Evolutionary conservation across 192 early-diverging fungal genomes (phyloP), one percentile per base, ranked within the genome.

Genomic region (Backusella westeae): DNA sequence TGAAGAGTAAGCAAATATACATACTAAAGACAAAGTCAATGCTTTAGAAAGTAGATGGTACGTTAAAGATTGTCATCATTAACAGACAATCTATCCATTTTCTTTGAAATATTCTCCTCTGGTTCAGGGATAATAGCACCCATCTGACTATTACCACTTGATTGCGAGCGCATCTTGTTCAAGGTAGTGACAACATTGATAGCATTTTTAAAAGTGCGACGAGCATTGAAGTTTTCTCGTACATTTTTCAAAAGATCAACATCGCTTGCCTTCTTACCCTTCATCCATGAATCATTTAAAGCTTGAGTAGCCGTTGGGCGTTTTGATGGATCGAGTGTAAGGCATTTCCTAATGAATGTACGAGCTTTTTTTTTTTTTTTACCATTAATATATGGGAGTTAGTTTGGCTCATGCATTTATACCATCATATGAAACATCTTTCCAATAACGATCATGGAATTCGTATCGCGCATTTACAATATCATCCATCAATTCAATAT

Each of bases 201-300:
- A 17, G 91, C 89, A 74, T 86, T 92, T 71, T 84, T 86, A 79
- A 92, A 92, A 69, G 80, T 86, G 15, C 78, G 81, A 66, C 83
- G 82, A n/a, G 90, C 89, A 69, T 93, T 88, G 79, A 92, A 94
- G 69, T 93, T 91, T 53, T 94, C 87, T n/a, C 89, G 89, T 69
- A 97, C 93, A 36, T 90, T 87, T 35, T 92, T 93, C 56, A 98
- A 85, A 53, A 98, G 88, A 82, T 98, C 95, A 23, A 88, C 84
- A 42, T 91, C 90, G 4, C 77, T 83, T 67, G 82, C 91, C 9
- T 77, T 80, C 56, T 85, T 78, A 41, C 86, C 89, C 15, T 83
- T 87, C 73, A 96, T 86, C 95, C 95, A 98, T 14, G 87, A 89
- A 85, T 98, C 94, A 36, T 85, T 72, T 52, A 97, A 85, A 2